Base-by-base conservation (phyloP, 192 early-diverging fungal species). In the Geosiphon pyriformis region DNA sequence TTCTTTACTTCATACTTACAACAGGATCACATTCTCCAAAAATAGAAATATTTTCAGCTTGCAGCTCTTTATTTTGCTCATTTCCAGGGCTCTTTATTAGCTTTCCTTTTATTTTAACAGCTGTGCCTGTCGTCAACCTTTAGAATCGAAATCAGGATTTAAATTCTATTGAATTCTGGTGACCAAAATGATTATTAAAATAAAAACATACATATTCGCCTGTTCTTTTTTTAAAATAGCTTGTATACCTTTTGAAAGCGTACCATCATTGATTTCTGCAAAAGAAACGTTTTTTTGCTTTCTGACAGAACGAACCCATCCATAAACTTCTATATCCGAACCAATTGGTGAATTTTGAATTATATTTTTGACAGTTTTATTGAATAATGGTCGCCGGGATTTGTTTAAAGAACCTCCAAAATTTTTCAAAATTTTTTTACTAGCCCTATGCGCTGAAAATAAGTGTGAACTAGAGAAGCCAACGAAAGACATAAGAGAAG, bases 271-370 rank as follows among this genome's bases (percentile, higher is more conserved):
- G 31, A 95, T 78, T 52, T 87, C 83, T 4, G 88, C 82, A 73
- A 95, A 95, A 11, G 86, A 83, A 22, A 88, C 65, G 27, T 86
- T 72, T 71, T 93, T 93, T 72, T 93, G 91, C 22, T 79, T 68
- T 17, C 93, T 86, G 32, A 92, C 85, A 1, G 93, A 89, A 30
- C 86, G 78, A n/a, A 93, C 74, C 93, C 93, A 95, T 4, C 91
- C 93, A 25, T 83, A 70, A 12, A 91, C 72, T 15, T 76, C 70
- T 23, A 87, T 85, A 2, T 67, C 67, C 1, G 68, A 69, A 37
- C 66, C 52, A 10, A 70, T 70, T 3, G 68, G 56, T 34, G 75
- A 65, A 1, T 64, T 70, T 3, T 37, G 32, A 18, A 79, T 30
- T 15, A 76, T 73, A 23, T 33, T 62, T 46, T 69, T 73, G 58